Evolutionary conservation across 768 basidiomycete genomes (phyloP).

Genomic region (Amanita polypyramis): DNA sequence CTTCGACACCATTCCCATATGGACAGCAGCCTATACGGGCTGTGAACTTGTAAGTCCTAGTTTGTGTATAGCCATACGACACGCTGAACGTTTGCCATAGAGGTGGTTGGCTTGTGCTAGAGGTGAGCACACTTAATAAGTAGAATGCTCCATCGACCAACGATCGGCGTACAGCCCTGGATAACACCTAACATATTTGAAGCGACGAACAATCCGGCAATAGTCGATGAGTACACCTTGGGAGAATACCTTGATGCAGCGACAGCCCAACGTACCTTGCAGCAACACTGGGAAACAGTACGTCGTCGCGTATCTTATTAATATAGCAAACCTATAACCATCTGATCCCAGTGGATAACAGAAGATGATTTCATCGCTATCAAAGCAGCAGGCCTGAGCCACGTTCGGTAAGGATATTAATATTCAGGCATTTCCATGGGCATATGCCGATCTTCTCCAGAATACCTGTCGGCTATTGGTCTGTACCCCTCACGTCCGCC

Average conservation of each 20-base stretch:
- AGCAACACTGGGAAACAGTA: constrained; percentile 48
- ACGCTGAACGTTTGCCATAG: constrained; percentile 18
- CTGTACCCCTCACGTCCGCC: constrained; percentile 51
- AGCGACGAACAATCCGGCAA: constrained; percentile 40
- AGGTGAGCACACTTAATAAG: constrained; percentile 21
- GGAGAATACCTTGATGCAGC: constrained; percentile 38
- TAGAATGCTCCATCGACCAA: background rate
- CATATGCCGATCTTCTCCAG: constrained; percentile 21
- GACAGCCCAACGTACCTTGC: constrained; percentile 31
- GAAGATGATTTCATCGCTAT: constrained; percentile 63
- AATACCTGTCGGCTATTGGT: constrained; percentile 70
- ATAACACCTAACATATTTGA: constrained; percentile 70
- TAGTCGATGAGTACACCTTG: constrained; percentile 56
- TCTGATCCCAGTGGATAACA: constrained; percentile 40
- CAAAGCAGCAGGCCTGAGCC: constrained; percentile 55
- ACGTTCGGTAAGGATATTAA: constrained; percentile 42
- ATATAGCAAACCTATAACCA: constrained; percentile 1
- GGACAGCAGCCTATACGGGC: constrained; percentile 33
- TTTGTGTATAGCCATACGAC: background rate
- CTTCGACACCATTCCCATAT: constrained; percentile 4
- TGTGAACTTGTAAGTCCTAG: constrained; percentile 47
- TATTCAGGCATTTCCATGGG: background rate
- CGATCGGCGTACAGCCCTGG: constrained; percentile 43
- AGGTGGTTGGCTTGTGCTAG: constrained; percentile 56
- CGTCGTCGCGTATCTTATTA: constrained; percentile 8